phyloP scores from a whole-genome alignment of 208 protist genomes.

The Trypanosoma platydactyli region DNA sequence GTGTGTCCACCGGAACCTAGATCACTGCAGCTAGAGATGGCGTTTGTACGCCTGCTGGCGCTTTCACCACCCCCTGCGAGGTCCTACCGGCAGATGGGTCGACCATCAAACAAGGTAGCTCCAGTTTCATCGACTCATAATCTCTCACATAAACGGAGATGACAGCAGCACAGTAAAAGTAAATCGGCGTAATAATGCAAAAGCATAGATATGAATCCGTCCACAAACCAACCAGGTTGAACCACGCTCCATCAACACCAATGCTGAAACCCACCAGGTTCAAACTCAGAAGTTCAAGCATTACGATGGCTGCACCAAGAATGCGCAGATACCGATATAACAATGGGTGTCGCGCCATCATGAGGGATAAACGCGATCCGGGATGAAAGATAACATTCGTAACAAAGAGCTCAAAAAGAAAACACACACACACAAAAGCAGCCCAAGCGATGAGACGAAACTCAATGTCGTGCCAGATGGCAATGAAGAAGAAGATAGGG shows the following conservation, averaged over 20 bases:
- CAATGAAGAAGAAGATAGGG: constrained; percentile 94
- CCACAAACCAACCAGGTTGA: constrained; percentile 23
- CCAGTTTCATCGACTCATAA: constrained; percentile 43
- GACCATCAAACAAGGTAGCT: constrained; percentile 40
- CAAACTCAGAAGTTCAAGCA: constrained; percentile 54
- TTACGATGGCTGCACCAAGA: constrained; percentile 32
- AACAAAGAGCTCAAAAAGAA: constrained; percentile 70
- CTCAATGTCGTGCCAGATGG: constrained; percentile 90
- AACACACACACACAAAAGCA: constrained; percentile 56
- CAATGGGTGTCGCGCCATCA: constrained; percentile 24
- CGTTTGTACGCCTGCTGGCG: no score
- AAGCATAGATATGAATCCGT: constrained; percentile 24
- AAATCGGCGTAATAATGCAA: constrained; percentile 24
- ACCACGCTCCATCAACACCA: constrained; percentile 26
- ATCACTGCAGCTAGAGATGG: no score
- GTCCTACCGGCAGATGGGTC: neutral
- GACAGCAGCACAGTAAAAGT: constrained; percentile 47
- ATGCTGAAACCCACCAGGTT: constrained; percentile 79
- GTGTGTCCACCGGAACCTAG: no score
- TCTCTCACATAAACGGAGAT: constrained; percentile 64
- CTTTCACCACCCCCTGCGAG: neutral
- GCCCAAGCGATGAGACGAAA: constrained; percentile 79
- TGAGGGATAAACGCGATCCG: constrained; percentile 22
- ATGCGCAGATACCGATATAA: constrained; percentile 52
- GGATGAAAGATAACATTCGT: constrained; percentile 43